Percentiles rank a stretch among this genome's conserved stretches.
Conservation (phyloP, 2,329 filamentous ascomycete species). For the Paracamarosporium sp. region DNA sequence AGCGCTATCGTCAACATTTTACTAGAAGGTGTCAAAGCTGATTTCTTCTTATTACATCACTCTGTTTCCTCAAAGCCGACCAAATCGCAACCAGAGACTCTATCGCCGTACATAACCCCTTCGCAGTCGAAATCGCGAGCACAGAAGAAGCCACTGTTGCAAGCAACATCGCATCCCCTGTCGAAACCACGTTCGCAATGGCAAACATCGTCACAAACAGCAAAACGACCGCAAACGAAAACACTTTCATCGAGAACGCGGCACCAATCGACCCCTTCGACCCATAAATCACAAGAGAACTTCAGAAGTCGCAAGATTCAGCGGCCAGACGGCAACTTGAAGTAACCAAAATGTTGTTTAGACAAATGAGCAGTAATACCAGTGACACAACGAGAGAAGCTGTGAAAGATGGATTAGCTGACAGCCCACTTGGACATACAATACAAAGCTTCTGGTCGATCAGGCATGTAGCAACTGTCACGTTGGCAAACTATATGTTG, state of each 20-base stretch:
- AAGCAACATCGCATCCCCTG: neutral
- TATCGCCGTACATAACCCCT: neutral
- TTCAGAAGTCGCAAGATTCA: neutral
- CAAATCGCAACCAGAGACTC: neutral
- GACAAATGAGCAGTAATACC: too few species aligned
- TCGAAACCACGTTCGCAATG: neutral
- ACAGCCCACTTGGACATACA: neutral
- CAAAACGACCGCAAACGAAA: neutral
- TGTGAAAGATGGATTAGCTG: neutral
- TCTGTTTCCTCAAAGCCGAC: neutral
- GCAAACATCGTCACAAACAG: neutral
- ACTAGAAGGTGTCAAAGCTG: conserved; percentile 3
- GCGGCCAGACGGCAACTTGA: neutral
- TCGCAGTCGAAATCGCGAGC: neutral
- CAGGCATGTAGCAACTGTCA: neutral
- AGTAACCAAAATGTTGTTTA: too few species aligned
- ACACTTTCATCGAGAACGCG: neutral
- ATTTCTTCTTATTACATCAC: neutral
- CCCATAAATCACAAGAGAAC: neutral
- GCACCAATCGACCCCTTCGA: neutral
- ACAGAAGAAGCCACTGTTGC: too few species aligned
- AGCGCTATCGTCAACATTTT: conserved; percentile 25
- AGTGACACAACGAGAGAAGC: too few species aligned
- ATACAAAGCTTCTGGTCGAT: neutral
- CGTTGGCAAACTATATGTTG: too few species aligned